Evolutionary conservation across 2,329 filamentous ascomycete genomes (phyloP).

Genomic region (Plectosphaerella cucumerina): DNA sequence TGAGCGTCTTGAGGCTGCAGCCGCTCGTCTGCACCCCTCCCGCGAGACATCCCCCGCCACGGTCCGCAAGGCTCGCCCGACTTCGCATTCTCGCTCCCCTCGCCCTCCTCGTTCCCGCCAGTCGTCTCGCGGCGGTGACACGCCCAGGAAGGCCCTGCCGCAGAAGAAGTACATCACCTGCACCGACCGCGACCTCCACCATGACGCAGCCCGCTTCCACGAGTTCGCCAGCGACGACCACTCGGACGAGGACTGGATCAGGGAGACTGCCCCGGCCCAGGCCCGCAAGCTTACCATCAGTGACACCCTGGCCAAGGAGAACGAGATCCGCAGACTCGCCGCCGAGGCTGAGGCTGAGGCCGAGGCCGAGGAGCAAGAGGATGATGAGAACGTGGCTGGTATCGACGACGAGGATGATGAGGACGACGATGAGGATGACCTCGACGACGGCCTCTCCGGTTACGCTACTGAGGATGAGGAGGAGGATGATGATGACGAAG

Average conservation of each 20-base stretch:
- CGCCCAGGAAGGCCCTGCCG: constrained; percentile 19
- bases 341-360: constrained; percentile 92
- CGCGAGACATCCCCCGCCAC: constrained; percentile 12
- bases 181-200: constrained; percentile 43
- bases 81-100: constrained; percentile 15
- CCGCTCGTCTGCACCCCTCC: constrained; percentile 4
- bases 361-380: constrained; percentile 58
- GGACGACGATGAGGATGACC: constrained; percentile 49
- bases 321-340: constrained; percentile 77
- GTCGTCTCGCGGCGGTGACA: constrained; percentile 30
- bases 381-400: constrained; percentile 43
- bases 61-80: constrained; percentile 21
- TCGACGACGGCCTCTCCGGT: constrained; percentile 31
- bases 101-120: constrained; percentile 27
- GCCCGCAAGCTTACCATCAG: constrained; percentile 76
- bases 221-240: constrained; percentile 84
- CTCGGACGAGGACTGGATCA: constrained; percentile 88
- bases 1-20: constrained; percentile 9
- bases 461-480: constrained; percentile 32
- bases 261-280: constrained; percentile 59
- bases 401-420: constrained; percentile 48
- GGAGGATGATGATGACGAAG: constrained; percentile 35
- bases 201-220: constrained; percentile 68
- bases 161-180: constrained; percentile 47
- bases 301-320: constrained; percentile 88